Percentiles rank a stretch among this genome's conserved stretches.
phyloP scores from a whole-genome alignment of 306 rosid species.

The Urtica urens region DNA sequence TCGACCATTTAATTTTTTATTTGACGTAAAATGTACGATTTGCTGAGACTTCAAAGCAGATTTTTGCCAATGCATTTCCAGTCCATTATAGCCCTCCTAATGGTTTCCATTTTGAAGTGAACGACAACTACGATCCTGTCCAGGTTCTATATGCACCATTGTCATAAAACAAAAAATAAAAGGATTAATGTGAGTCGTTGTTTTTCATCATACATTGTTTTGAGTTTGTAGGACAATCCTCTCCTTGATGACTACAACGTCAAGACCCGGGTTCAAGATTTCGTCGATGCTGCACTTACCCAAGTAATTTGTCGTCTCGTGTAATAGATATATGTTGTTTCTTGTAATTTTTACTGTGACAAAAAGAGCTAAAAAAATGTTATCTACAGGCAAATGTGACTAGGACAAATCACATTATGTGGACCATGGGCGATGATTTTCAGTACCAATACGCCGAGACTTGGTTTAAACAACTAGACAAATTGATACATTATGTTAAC shows the following conservation, averaged over 20 bases:
- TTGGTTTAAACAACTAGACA: conserved; percentile 95
- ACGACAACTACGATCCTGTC: conserved; percentile 24
- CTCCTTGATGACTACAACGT: conserved; percentile 56
- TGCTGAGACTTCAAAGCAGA: too few relatives aligned
- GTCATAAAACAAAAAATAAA: too few relatives aligned
- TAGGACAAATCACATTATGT: conserved; percentile 77
- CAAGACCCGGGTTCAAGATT: conserved; percentile 48
- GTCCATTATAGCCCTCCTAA: conserved; percentile 59
- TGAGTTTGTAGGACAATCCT: conserved; percentile 65
- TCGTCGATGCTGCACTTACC: conserved; percentile 30
- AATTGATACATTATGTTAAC: conserved; percentile 74
- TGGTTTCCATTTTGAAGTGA: conserved; percentile 65
- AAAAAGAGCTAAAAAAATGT: conserved; percentile 11
- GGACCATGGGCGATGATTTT: conserved; percentile 99
- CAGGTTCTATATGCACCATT: conserved; percentile 41
- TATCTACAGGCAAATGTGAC: conserved; percentile 65
- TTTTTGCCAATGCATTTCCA: conserved; percentile 78
- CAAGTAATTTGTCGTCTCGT: conserved; percentile 34
- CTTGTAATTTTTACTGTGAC: background rate
- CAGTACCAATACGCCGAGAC: conserved; percentile 79
- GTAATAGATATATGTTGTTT: too few relatives aligned
- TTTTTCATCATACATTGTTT: background rate
- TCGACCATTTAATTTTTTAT: too few relatives aligned
- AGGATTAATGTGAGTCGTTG: too few relatives aligned
- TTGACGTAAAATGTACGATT: too few relatives aligned